These are phyloP conservation scores for Medicago lupulina DNA, from an alignment of 306 rosid species.

Conservation along the genomic window DNA sequence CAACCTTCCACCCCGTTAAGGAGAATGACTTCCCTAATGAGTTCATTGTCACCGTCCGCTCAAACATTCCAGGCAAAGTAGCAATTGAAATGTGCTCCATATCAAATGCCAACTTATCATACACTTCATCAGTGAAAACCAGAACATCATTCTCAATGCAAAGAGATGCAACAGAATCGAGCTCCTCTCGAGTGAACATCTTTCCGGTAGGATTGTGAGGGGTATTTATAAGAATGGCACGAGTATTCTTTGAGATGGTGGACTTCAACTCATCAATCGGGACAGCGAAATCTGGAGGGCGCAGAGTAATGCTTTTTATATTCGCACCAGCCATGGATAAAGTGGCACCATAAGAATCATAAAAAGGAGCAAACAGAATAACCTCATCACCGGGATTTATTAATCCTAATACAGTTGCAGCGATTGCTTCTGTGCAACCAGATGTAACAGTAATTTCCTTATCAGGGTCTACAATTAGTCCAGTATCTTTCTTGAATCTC, in stretches of 20 bases:
- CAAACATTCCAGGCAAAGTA: conserved; percentile 89
- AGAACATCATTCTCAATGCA: conserved; percentile 89
- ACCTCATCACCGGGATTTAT: conserved; percentile 95
- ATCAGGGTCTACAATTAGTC: conserved; percentile 73
- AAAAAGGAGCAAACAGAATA: conserved; percentile 80
- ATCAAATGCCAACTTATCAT: conserved; percentile 84
- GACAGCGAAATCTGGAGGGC: conserved; percentile 69
- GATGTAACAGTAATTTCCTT: conserved; percentile 77
- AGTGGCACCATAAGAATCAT: conserved; percentile 70
- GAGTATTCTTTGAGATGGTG: conserved; percentile 65
- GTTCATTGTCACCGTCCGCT: conserved; percentile 83
- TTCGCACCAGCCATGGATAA: conserved; percentile 89
- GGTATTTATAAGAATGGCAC: conserved; percentile 73
- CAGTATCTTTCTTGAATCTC: conserved; percentile 77
- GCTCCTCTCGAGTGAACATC: conserved; percentile 76
- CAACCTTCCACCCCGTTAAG: conserved; percentile 90
- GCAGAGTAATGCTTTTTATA: conserved; percentile 59
- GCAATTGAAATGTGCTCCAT: conserved; percentile 85
- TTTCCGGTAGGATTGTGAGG: conserved; percentile 95
- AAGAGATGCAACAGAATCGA: conserved; percentile 73
- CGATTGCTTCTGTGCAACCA: conserved; percentile 93
- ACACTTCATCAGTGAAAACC: conserved; percentile 83
- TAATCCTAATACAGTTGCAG: conserved; percentile 77
- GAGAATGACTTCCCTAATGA: conserved; percentile 87
- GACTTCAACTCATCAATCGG: conserved; percentile 71